A percentile compares a stretch with the other conserved stretches of the same genome.
Conservation (phyloP, 495 filamentous ascomycete species). For the Aspergillus ostianus region DNA sequence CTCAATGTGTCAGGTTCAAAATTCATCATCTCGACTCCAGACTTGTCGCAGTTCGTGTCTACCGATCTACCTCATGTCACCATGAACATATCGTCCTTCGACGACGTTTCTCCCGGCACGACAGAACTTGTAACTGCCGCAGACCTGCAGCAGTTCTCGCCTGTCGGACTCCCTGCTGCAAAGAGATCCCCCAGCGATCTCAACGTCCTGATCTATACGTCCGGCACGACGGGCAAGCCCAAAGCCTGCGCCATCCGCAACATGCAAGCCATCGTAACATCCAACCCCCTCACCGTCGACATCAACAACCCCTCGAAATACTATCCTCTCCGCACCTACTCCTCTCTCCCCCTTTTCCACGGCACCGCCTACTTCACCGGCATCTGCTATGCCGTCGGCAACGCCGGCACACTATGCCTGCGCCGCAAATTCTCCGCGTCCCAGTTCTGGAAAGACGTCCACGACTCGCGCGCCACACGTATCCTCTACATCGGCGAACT, state of each 20-base stretch:
- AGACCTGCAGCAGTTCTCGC: constrained; percentile 40
- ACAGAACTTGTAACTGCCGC: constrained; percentile 42
- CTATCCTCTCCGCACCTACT: constrained; percentile 72
- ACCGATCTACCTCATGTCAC: constrained; percentile 39
- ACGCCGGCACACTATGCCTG: constrained; percentile 43
- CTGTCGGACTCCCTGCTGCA: constrained; percentile 29
- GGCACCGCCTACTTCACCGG: constrained; percentile 72
- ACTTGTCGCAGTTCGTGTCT: constrained; percentile 41
- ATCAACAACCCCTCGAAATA: constrained; percentile 38
- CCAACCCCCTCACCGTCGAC: constrained; percentile 39
- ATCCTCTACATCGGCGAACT: constrained; percentile 96
- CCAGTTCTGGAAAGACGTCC: constrained; percentile 82
- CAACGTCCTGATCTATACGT: constrained; percentile 76
- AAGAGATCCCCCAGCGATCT: constrained; percentile 51
- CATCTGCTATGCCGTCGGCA: constrained; percentile 42
- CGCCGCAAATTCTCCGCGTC: constrained; percentile 79
- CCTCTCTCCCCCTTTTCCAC: constrained; percentile 91
- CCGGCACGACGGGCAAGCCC: constrained; percentile 86
- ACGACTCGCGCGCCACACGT: constrained; percentile 69
- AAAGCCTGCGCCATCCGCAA: constrained; percentile 81
- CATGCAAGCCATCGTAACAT: constrained; percentile 47
- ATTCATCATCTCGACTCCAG: constrained; percentile 59
- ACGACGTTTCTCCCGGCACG: constrained; percentile 56
- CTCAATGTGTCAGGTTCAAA: constrained; percentile 66
- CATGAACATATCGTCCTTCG: constrained; percentile 42